Conservation (phyloP, 2,329 filamentous ascomycete genomes). For the Chaetomiaceae sp. region DNA sequence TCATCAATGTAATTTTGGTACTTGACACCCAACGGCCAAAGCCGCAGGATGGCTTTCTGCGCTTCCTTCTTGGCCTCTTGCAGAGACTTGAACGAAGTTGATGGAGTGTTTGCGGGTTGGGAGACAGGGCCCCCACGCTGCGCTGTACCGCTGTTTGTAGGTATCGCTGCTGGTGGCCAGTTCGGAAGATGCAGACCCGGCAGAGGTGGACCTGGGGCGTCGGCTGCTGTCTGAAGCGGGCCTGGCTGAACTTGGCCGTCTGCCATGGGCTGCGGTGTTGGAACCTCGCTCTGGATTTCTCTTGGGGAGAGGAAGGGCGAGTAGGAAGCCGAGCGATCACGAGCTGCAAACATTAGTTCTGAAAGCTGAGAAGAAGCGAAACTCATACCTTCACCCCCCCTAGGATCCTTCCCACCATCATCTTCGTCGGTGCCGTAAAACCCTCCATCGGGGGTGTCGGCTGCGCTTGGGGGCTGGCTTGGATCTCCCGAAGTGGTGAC, state of each 20-base stretch:
- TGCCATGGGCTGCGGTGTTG: slow-evolving; percentile 9
- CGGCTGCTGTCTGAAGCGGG: neutral
- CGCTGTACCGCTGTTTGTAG: neutral
- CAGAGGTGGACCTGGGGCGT: neutral
- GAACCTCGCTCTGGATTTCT: slow-evolving; percentile 17
- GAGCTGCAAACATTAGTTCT: slow-evolving; percentile 4
- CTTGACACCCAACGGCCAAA: slow-evolving; percentile 63
- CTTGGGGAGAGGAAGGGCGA: slow-evolving; percentile 26
- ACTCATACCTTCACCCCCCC: slow-evolving; percentile 10
- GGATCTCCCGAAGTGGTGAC: neutral
- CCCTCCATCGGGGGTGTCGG: slow-evolving; percentile 26
- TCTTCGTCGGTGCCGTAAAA: slow-evolving; percentile 29
- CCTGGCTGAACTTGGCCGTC: neutral
- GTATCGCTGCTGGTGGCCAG: neutral
- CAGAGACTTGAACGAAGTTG: slow-evolving; percentile 28
- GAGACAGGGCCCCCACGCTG: neutral
- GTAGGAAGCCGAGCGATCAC: slow-evolving; percentile 23
- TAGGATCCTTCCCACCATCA: slow-evolving; percentile 14
- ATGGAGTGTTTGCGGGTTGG: neutral
- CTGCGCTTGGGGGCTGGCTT: slow-evolving; percentile 21
- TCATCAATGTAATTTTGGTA: slow-evolving; percentile 70
- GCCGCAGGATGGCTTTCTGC: slow-evolving; percentile 60
- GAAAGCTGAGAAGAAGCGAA: neutral
- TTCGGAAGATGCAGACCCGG: slow-evolving; percentile 15
- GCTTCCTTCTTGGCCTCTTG: slow-evolving; percentile 53